Evolutionary conservation across 2,329 filamentous ascomycete genomes (phyloP).

Genomic region (Fusarium annulatum): DNA sequence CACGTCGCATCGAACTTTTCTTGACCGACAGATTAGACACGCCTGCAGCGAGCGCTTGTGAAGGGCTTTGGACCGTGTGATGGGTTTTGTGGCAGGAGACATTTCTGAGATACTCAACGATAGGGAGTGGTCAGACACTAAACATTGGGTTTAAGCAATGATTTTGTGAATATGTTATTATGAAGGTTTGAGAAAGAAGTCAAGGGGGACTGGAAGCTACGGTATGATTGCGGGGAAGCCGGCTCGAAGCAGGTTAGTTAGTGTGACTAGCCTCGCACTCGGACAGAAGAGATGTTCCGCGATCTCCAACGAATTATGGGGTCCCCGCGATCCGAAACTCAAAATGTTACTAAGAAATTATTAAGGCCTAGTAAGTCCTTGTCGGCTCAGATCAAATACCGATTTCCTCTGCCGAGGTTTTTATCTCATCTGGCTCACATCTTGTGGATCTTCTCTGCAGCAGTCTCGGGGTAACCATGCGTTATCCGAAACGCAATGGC

Average conservation of each 20-base stretch:
- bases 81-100: not conserved
- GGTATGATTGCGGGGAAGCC: not conserved
- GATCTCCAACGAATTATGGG: not conserved
- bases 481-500: accelerated
- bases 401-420: not conserved
- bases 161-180: too few species aligned
- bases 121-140: too few species aligned
- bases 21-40: not conserved
- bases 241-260: accelerated
- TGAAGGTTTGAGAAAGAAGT: too few species aligned
- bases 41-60: not conserved
- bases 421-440: not conserved
- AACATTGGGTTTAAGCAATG: not conserved
- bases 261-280: not conserved
- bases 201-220: not conserved
- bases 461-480: accelerated
- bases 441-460: not conserved
- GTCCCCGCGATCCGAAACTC: not conserved
- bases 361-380: not conserved
- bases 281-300: not conserved
- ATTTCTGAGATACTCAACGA: not conserved
- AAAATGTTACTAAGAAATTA: not conserved
- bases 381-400: not conserved
- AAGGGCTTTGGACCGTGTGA: not conserved
- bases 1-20: slow-evolving; percentile 5